Evolutionary conservation across 2,329 filamentous ascomycete genomes (phyloP).

Genomic region (Apiospora phragmitis): DNA sequence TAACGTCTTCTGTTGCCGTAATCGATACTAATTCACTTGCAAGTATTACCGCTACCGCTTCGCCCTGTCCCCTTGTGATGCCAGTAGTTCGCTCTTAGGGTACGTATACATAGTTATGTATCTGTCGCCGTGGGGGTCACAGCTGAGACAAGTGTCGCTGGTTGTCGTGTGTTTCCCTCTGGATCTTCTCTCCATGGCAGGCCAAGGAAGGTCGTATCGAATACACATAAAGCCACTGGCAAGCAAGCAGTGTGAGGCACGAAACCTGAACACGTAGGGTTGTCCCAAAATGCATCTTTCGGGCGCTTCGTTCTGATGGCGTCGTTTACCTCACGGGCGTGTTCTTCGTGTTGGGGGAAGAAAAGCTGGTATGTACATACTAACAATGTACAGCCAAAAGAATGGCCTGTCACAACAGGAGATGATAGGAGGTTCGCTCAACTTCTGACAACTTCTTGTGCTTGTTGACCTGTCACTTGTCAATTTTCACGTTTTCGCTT

Average conservation of each 20-base stretch:
- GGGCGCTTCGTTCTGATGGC: neutral
- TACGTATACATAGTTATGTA: neutral
- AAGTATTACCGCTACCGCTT: neutral
- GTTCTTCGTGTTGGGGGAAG: neutral
- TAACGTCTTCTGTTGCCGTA: neutral
- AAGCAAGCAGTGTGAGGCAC: neutral
- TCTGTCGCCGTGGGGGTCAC: neutral
- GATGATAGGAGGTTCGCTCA: conserved; percentile 2
- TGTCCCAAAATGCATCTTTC: neutral
- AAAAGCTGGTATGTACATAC: neutral
- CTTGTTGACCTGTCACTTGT: conserved; percentile 14
- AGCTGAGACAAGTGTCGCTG: neutral
- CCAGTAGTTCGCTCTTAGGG: neutral
- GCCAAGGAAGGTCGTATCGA: neutral
- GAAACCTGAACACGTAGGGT: neutral
- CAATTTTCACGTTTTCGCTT: neutral
- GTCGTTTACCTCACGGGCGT: neutral
- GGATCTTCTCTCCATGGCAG: neutral
- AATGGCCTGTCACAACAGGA: neutral
- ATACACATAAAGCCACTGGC: neutral
- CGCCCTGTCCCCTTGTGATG: neutral
- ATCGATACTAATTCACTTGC: neutral
- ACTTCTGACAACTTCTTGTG: conserved; percentile 14
- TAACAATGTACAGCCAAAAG: too few relatives aligned
- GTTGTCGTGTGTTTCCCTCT: neutral